Base-by-base conservation (phyloP, 2,329 filamentous ascomycete species). In the Dactylellina drechsleri region DNA sequence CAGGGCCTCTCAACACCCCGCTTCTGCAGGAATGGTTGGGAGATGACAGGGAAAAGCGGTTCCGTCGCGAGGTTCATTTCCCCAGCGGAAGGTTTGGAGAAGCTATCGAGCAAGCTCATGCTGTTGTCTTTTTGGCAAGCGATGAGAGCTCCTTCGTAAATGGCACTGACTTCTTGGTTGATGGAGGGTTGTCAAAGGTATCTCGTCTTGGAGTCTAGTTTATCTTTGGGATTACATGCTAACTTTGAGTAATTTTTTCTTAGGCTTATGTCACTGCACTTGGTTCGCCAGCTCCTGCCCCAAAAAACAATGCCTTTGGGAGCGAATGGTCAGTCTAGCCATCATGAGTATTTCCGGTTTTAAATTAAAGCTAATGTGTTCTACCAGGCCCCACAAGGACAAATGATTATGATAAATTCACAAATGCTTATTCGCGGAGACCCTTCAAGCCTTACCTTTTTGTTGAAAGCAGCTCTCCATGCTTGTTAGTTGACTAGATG, bases 21-120 rank as follows among this genome's bases (percentile, higher is more conserved):
- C 87, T 97, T 31, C 86, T 97, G 64, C 93, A 97, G 84, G 92
- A 97, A 83, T 97, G 92, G 92, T 88, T 97, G 20, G 93, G 93
- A 77, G 92, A 95, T 79, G 93, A 97, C 83, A 81, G 88, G 81
- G 87, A 87, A 76, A 97, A 97, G 87, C 89, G 93, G 36, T 84
- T 88, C 80, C 87, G 93, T 54, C 90, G 93, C 68, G 92, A 96
- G 84, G 86, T 97, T 20, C 93, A 97, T 83, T 96, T 97, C 86
- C 93, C 93, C 4, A 88, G 87, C 6, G 93, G 93, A 49, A 88
- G 93, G 12, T 97, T 97, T 80, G 93, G 93, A 58, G 93, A 97
- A 85, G 92, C 93, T n/a, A 84, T 97, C 75, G 93, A 97, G 85
- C 93, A 96, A 84, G 93, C 93, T 0, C 91, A 96, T 77, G 93